These are phyloP conservation scores for Suhomyces chickasaworum DNA, from an alignment of 1,139 yeast species.

Conservation along the genomic window DNA sequence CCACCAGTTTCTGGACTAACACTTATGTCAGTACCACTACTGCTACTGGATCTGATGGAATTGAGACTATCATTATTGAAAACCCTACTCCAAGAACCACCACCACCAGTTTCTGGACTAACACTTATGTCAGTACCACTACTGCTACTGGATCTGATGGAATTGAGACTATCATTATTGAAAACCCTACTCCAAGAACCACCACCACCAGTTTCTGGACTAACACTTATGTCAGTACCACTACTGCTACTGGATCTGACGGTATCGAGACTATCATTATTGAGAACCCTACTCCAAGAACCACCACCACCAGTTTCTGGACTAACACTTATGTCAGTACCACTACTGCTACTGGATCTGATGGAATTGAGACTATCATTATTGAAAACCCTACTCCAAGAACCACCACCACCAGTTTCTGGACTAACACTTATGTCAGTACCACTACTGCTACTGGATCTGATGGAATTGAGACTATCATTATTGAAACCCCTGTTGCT, in stretches of 20 bases:
- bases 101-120: constrained; percentile 3
- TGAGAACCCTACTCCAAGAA: constrained; percentile 19
- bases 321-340: constrained; percentile 10
- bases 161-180: constrained; percentile 17
- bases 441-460: constrained; percentile 15
- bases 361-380: constrained; percentile 13
- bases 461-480: constrained; percentile 20
- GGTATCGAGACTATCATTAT: constrained; percentile 15
- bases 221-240: constrained; percentile 7
- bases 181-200: neutral
- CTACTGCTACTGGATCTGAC: constrained; percentile 12
- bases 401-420: constrained; percentile 4
- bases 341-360: constrained; percentile 13
- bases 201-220: constrained; percentile 24
- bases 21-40: constrained; percentile 15
- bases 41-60: neutral
- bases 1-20: too few species aligned
- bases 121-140: constrained; percentile 8
- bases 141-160: constrained; percentile 16
- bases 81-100: constrained; percentile 20
- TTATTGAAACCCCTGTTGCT: constrained; percentile 20
- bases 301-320: constrained; percentile 17
- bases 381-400: constrained; percentile 15
- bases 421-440: constrained; percentile 2
- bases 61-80: constrained; percentile 17